Evolutionary conservation across 805 yeast species (phyloP).

Genomic region (Ogataea trehalophila): DNA sequence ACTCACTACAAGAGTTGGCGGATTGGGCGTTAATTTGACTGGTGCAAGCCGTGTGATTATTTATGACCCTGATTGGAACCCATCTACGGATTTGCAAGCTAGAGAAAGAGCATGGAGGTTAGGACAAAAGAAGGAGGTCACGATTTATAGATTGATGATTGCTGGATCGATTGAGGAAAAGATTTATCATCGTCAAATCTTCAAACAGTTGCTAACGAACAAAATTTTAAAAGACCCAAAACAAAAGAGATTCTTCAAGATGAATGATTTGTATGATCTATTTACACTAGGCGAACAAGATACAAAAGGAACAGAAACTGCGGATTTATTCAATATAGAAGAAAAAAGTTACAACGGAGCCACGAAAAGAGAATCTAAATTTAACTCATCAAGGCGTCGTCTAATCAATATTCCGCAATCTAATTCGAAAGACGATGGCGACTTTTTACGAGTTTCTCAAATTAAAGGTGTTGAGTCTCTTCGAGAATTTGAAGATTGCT

Average conservation of each 20-base stretch:
- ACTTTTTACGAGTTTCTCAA: conserved; percentile 56
- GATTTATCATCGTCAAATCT: conserved; percentile 93
- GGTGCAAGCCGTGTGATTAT: conserved; percentile 95
- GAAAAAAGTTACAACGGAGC: conserved; percentile 35
- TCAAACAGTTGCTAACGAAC: conserved; percentile 89
- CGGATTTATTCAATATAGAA: conserved; percentile 51
- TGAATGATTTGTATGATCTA: conserved; percentile 85
- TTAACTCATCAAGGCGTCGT: conserved; percentile 12
- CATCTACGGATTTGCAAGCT: conserved; percentile 95
- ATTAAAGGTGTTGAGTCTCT: conserved; percentile 71
- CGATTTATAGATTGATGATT: conserved; percentile 85
- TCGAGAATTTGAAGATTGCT: conserved; percentile 55
- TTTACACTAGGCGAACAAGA: conserved; percentile 78
- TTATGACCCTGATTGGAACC: conserved; percentile 98
- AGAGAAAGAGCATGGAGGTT: conserved; percentile 96
- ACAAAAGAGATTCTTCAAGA: conserved; percentile 87
- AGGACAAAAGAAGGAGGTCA: conserved; percentile 90
- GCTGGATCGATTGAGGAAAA: conserved; percentile 96
- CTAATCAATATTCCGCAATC: conserved; percentile 8
- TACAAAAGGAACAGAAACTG: conserved; percentile 63
- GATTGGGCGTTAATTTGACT: conserved; percentile 87
- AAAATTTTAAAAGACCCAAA: conserved; percentile 94
- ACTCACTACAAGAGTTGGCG: conserved; percentile 93
- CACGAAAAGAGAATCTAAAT: conserved; percentile 31
- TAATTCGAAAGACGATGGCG: conserved; percentile 44